Percentiles rank a stretch among this genome's conserved stretches.
Evolutionary conservation across 2,329 filamentous ascomycete genomes (phyloP).

Genomic region (Colletotrichum agaves): DNA sequence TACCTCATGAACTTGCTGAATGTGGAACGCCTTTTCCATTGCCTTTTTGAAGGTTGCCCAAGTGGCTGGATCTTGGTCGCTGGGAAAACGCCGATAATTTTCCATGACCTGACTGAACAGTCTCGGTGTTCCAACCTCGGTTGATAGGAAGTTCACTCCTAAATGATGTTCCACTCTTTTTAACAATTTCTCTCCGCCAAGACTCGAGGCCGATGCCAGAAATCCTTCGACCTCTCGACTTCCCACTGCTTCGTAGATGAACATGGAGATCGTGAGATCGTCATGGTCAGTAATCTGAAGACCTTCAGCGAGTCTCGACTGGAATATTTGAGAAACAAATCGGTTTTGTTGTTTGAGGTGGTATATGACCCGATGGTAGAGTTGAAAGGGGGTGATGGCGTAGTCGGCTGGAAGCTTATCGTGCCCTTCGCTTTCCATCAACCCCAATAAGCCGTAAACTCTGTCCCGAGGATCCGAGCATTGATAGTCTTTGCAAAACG

Average conservation of each 20-base stretch:
- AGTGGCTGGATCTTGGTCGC: too few relatives aligned
- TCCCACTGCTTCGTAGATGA: slow-evolving; percentile 10
- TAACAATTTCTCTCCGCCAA: slow-evolving; percentile 6
- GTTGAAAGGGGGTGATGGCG: slow-evolving; percentile 14
- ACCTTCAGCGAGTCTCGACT: not conserved
- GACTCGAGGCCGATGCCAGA: not conserved
- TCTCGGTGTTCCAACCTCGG: too few relatives aligned
- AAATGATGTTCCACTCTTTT: not conserved
- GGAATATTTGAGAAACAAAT: not conserved
- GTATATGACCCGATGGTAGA: slow-evolving; percentile 17
- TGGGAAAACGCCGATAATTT: too few relatives aligned
- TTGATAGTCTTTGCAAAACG: slow-evolving; percentile 30
- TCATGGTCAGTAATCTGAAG: slow-evolving; percentile 10
- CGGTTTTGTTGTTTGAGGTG: not conserved
- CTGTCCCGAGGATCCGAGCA: slow-evolving; percentile 41
- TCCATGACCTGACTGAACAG: too few relatives aligned
- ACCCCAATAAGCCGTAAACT: slow-evolving; percentile 42
- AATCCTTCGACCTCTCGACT: not conserved
- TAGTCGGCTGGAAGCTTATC: slow-evolving; percentile 7
- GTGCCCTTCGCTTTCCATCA: slow-evolving; percentile 13
- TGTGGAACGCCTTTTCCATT: too few relatives aligned
- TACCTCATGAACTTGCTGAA: too few relatives aligned
- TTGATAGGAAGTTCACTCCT: not conserved
- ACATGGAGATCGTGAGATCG: not conserved
- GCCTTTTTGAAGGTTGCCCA: too few relatives aligned